Percentiles rank a stretch among this genome's conserved stretches.
phyloP scores from a whole-genome alignment of 83 land plant genomes.

The Picea abies region DNA sequence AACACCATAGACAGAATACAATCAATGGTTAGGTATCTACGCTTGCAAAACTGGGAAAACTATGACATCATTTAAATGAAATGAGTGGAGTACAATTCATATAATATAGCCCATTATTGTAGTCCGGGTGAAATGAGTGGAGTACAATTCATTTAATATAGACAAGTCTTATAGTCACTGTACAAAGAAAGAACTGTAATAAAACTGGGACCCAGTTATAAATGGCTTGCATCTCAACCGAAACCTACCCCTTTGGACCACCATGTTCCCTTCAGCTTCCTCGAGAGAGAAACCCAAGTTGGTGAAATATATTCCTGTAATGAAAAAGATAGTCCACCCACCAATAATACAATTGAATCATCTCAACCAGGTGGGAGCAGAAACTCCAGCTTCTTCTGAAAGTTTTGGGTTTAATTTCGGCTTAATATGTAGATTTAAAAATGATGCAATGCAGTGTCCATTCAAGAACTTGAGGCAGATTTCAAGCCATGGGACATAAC shows the following conservation, averaged over 20 bases:
- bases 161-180: background rate
- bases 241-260: background rate
- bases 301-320: background rate
- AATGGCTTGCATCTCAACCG: background rate
- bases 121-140: background rate
- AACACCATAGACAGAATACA: no score
- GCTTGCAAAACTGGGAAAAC: no score
- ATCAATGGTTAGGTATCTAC: no score
- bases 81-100: no score
- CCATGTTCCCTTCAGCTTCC: background rate
- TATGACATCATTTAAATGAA: no score
- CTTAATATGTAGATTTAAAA: background rate
- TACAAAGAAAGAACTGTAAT: background rate
- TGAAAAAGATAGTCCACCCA: background rate
- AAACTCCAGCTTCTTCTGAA: background rate
- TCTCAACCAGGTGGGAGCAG: background rate
- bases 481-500: background rate
- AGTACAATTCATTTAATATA: background rate
- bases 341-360: background rate
- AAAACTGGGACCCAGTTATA: background rate
- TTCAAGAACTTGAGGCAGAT: no score
- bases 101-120: no score
- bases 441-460: no score
- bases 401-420: background rate
- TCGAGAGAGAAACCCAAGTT: background rate